phyloP scores from a whole-genome alignment of 73 alveolate genomes.

The Effrenium voratum region DNA sequence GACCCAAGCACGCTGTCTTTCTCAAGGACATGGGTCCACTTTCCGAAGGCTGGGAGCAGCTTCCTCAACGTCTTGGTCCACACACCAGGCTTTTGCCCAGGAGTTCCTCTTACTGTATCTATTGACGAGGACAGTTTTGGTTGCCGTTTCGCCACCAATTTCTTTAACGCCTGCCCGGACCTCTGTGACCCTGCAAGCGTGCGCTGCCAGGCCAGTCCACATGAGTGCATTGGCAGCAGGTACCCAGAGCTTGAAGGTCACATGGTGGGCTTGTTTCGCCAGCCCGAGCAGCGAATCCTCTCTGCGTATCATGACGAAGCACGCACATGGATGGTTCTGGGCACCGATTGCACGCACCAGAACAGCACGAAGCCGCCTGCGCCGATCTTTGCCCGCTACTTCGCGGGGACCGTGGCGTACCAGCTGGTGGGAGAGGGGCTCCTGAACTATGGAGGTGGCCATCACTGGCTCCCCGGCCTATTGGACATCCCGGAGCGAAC shows the following conservation, averaged over 20 bases:
- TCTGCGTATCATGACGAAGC: background rate
- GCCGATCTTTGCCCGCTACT: background rate
- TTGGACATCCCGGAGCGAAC: slow-evolving; percentile 14
- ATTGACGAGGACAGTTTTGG: background rate
- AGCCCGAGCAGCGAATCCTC: slow-evolving; percentile 23
- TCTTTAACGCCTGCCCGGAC: background rate
- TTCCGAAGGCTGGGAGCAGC: background rate
- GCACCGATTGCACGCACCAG: slow-evolving; percentile 15
- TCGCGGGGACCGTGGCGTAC: slow-evolving; percentile 15
- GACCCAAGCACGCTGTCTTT: too few species aligned
- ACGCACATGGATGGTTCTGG: slow-evolving; percentile 25
- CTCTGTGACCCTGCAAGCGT: background rate
- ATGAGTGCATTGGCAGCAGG: slow-evolving; percentile 18
- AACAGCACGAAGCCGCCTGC: background rate
- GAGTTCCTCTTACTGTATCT: background rate
- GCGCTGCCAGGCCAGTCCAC: slow-evolving; percentile 14
- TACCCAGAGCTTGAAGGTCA: background rate
- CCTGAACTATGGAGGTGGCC: background rate
- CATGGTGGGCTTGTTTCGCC: background rate
- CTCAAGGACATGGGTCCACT: background rate
- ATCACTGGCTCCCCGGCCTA: background rate
- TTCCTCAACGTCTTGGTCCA: background rate
- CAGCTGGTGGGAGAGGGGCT: background rate
- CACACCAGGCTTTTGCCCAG: slow-evolving; percentile 13
- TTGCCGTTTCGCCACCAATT: slow-evolving; percentile 16